phyloP scores from a whole-genome alignment of 2,329 filamentous ascomycete species.

The Ophiostoma pallidulum region DNA sequence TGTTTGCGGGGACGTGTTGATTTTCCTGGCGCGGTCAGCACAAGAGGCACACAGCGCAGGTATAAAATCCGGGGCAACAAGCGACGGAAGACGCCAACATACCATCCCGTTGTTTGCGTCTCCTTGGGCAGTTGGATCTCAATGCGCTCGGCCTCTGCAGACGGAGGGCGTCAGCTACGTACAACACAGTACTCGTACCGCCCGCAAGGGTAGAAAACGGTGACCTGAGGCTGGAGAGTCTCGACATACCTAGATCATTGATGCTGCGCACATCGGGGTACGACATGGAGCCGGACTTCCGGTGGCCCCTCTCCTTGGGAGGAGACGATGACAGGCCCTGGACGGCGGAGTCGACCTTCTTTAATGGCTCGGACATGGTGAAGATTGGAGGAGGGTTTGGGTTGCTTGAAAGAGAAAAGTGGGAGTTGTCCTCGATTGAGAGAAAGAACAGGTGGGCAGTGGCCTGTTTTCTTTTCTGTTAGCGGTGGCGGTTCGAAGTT shows the following conservation, averaged over 20 bases:
- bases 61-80: conserved; percentile 9
- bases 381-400: neutral
- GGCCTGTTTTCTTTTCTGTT: neutral
- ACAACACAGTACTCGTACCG: neutral
- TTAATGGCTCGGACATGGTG: conserved; percentile 49
- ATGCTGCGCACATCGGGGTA: conserved; percentile 70
- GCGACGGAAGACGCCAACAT: conserved; percentile 27
- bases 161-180: neutral
- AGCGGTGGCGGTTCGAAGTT: no score
- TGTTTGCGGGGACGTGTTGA: conserved; percentile 72
- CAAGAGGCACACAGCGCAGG: neutral
- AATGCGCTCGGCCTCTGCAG: conserved; percentile 60
- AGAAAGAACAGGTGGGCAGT: neutral
- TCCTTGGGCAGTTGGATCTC: conserved; percentile 67
- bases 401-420: neutral
- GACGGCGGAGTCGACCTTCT: conserved; percentile 87
- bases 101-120: conserved; percentile 85
- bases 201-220: neutral
- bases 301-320: conserved; percentile 51
- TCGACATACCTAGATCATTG: conserved; percentile 70
- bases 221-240: no score
- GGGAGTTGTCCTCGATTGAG: neutral
- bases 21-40: conserved; percentile 55
- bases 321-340: conserved; percentile 64
- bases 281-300: conserved; percentile 44